phyloP scores from a whole-genome alignment of 2,329 filamentous ascomycete genomes.

The Stagonosporopsis chrysanthemi region DNA sequence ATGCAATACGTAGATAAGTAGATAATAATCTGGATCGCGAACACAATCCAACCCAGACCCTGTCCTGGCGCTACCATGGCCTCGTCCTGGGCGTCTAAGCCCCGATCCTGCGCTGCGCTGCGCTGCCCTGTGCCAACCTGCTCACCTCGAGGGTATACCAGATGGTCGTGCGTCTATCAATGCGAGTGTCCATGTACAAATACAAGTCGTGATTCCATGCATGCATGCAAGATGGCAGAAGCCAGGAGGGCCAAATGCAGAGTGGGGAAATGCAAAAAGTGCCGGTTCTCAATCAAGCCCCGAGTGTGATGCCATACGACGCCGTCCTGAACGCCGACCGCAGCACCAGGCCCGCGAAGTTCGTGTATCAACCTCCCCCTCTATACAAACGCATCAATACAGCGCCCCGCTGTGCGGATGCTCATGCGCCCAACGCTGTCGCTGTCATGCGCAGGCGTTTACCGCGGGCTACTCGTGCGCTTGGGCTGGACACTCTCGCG shows the following conservation, averaged over 20 bases:
- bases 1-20: not conserved
- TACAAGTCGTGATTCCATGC: constrained; percentile 7
- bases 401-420: not conserved
- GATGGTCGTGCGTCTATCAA: not conserved
- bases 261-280: not conserved
- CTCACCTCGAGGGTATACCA: constrained; percentile 13
- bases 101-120: too few species aligned
- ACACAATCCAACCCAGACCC: not conserved
- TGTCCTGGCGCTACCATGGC: too few species aligned
- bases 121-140: not conserved
- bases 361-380: not conserved
- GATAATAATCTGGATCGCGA: too few species aligned
- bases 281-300: not conserved
- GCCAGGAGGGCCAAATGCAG: not conserved
- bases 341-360: constrained; percentile 15
- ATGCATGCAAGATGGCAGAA: too few species aligned
- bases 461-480: constrained; percentile 29
- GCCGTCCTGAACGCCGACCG: constrained; percentile 14
- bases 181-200: too few species aligned
- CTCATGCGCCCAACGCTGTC: not conserved
- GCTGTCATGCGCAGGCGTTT: not conserved
- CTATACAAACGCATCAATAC: constrained; percentile 8
- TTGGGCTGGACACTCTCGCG: constrained; percentile 41
- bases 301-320: not conserved
- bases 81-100: too few species aligned